A percentile compares a stretch with the other conserved stretches of the same genome.
phyloP scores from a whole-genome alignment of 805 yeast genomes.

The Jamesozyma spencerorum region DNA sequence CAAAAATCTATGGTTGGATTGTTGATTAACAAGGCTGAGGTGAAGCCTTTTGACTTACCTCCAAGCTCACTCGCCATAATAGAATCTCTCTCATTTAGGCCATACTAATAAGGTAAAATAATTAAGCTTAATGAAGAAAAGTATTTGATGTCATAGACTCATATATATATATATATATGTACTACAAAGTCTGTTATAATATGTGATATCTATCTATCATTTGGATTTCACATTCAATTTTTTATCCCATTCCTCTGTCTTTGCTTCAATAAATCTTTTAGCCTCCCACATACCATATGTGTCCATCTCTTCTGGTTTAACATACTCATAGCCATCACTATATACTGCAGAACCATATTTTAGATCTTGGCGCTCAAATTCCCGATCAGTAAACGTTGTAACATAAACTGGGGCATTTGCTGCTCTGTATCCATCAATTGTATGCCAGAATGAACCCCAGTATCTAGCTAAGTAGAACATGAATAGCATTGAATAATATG shows the following conservation, averaged over 20 bases:
- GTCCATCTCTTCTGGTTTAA: constrained; percentile 49
- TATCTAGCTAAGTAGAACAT: constrained; percentile 75
- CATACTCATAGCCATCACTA: constrained; percentile 53
- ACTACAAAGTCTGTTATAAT: too few species aligned
- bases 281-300: constrained; percentile 57
- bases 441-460: constrained; percentile 81
- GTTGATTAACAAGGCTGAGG: too few species aligned
- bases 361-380: constrained; percentile 38
- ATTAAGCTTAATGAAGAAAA: too few species aligned
- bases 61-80: too few species aligned
- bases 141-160: too few species aligned
- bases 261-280: constrained; percentile 43
- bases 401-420: constrained; percentile 79
- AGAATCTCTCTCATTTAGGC: too few species aligned
- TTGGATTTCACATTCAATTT: constrained; percentile 35
- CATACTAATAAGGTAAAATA: too few species aligned
- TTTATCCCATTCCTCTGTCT: constrained; percentile 63
- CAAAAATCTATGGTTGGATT: too few species aligned
- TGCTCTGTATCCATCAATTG: constrained; percentile 77
- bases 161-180: too few species aligned
- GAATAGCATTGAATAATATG: constrained; percentile 76
- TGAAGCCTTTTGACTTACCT: too few species aligned
- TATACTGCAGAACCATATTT: constrained; percentile 69
- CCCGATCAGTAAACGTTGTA: constrained; percentile 38
- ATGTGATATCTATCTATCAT: too few species aligned